phyloP scores from a whole-genome alignment of 768 basidiomycete genomes.

The Naganishia vishniacii region DNA sequence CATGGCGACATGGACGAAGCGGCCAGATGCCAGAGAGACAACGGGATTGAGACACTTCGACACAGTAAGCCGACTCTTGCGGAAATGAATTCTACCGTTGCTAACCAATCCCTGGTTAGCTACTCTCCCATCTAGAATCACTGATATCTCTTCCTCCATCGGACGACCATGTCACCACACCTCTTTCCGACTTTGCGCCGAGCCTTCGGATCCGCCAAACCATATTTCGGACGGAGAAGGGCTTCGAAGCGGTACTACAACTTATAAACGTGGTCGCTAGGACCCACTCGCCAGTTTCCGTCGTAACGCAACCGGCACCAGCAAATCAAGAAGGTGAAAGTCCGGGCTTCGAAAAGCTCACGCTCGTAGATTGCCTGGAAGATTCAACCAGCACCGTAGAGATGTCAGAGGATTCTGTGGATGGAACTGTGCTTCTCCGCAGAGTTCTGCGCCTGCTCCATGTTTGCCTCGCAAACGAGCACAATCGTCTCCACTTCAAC shows the following conservation, averaged over 20 bases:
- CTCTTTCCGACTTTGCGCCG: constrained; percentile 1
- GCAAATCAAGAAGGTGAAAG: not conserved
- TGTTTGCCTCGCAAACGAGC: constrained; percentile 5
- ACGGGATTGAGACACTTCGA: not conserved
- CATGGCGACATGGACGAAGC: not conserved
- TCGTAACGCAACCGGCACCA: not conserved
- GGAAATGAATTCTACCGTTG: not conserved
- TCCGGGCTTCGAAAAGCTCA: not conserved
- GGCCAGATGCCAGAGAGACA: not conserved
- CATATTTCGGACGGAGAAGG: not conserved
- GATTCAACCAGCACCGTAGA: not conserved
- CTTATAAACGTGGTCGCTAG: not conserved
- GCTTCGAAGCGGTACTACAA: not conserved
- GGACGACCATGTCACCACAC: constrained; percentile 4
- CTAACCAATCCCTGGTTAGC: not conserved
- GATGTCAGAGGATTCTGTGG: not conserved
- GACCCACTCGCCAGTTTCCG: not conserved
- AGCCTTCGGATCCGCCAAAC: constrained; percentile 17
- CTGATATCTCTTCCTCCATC: constrained; percentile 5
- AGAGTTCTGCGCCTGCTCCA: not conserved
- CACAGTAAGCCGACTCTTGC: not conserved
- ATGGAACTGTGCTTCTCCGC: not conserved
- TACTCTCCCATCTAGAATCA: not conserved
- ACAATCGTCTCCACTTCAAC: constrained; percentile 15
- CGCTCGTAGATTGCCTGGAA: not conserved